Base-by-base conservation (phyloP, 768 basidiomycete species). In the Boletus reticulatus region DNA sequence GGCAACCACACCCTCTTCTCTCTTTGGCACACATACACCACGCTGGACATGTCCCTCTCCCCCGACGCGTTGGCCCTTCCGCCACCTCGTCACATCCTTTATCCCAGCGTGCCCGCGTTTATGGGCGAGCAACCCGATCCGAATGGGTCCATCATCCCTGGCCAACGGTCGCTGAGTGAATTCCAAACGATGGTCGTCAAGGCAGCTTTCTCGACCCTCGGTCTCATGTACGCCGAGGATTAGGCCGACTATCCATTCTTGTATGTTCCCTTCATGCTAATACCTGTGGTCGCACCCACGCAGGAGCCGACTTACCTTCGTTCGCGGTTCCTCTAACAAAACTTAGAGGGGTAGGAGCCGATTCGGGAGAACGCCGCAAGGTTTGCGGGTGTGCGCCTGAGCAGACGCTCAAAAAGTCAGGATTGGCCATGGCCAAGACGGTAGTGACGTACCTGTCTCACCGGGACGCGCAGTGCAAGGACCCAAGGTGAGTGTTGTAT, bases 211-310 rank as follows among this genome's bases (percentile, higher is more conserved):
- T 89, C 90, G 1, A 80, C 77, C 16, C 78, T 88, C 58, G 82
- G 78, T 2, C 70, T 86, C 49, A 80, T 89, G 74, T 91, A 85
- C 67, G 54, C 75, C n/a, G 81, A 85, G 54, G 92, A 94, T 63
- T 93, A 90, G 83, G 76, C 80, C 44, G 92, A 95, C 70, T 85
- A 87, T 61, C 77, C 80, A 38, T 76, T 80, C 53, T 81, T 91
- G 63, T 75, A 78, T n/a, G 78, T 84, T 14, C 89, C 92, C 0
- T 92, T 85, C 67, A 62, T 94, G n/a, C 73, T 92, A 50, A 87
- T 89, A 60, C 84, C 91, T 11, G 75, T 90, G 12, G 83, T 96
- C 31, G 78, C n/a, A n/a, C n/a, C n/a, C n/a, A 81, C n/a, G 88
- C 87, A 0, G 86, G 58, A 38, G 22, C 34, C 0, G 65, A 65